Base-by-base conservation (phyloP, 306 rosid species). In the Alnus rubra region DNA sequence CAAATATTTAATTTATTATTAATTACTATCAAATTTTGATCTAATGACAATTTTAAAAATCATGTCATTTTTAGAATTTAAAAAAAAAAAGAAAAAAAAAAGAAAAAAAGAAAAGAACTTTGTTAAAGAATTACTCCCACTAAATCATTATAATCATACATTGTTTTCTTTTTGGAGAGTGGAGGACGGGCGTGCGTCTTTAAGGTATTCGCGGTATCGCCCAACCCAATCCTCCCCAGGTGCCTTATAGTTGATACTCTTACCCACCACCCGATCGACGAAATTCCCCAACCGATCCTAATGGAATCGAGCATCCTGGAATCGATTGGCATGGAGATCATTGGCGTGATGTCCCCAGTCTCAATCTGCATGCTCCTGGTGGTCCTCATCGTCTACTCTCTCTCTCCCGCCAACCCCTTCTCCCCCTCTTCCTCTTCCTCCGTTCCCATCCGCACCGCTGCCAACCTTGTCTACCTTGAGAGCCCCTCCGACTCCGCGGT, bases 301-400 rank as follows among this genome's bases (percentile, higher is more conserved):
- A 91, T 93, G 98, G 96, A 92, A 77, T 85, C 94, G 70, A 92
- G 97, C 89, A 79, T 94, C 53, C 85, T 94, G 7, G 97, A 87
- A 60, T 82, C 92, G 68, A 87, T 94, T 72, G 98, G 98, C 76
- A 89, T 83, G 0, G 98, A 94, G 76, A 92, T 94, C 69, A 92
- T 92, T 58, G 98, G 97, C 3, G 97, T 94, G 2, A 94, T 94
- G 98, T 89, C 90, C 11, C 98, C 98, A 0, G 98, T 94, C 2
- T 94, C 98, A 68, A 92, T 94, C 85, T 94, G 98, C 84, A 94
- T 94, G 98, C 78, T 92, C 64, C 88, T 92, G 2, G 98, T 94
- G 0, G 98, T 94, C 11, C 88, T 94, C 63, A 65, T 94, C 28
- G 97, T 94, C 58, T 94, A 92, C 83, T 83, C 98, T 35, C 89